Evolutionary conservation across 2,329 filamentous ascomycete species (phyloP).

Genomic region (Pseudogymnoascus sp.): DNA sequence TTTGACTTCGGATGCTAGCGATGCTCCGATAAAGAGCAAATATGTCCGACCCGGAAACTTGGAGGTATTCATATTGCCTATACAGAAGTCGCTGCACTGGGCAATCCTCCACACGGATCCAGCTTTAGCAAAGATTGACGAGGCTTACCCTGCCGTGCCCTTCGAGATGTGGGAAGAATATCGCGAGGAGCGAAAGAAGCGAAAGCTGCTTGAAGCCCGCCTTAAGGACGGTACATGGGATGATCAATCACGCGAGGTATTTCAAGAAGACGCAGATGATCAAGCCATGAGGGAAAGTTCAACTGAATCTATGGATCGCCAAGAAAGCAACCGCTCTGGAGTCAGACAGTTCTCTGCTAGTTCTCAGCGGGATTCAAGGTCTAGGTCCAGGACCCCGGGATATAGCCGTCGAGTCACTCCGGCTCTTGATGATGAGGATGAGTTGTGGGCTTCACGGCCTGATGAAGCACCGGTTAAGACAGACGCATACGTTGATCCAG

Average conservation of each 20-base stretch:
- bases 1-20: background rate
- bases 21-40: slow-evolving; percentile 15
- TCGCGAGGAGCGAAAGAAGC: background rate
- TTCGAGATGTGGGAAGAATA: slow-evolving; percentile 13
- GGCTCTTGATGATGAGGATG: slow-evolving; percentile 14
- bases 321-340: background rate
- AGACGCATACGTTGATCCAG: slow-evolving; percentile 18
- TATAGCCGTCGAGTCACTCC: background rate
- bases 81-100: slow-evolving; percentile 36
- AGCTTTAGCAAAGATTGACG: slow-evolving; percentile 29
- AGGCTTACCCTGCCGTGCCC: slow-evolving; percentile 19
- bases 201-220: background rate
- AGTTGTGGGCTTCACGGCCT: slow-evolving; percentile 24
- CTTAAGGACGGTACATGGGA: background rate
- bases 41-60: slow-evolving; percentile 36
- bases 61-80: slow-evolving; percentile 34
- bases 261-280: background rate
- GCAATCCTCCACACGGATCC: slow-evolving; percentile 35
- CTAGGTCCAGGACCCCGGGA: background rate
- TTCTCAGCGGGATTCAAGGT: background rate
- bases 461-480: slow-evolving; percentile 20
- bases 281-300: background rate
- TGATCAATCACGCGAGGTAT: background rate
- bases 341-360: background rate
- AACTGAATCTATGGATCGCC: background rate